Evolutionary conservation across 805 yeast species (phyloP), one percentile per base, ranked within the genome.

Genomic region (Monosporozyma servazzii): DNA sequence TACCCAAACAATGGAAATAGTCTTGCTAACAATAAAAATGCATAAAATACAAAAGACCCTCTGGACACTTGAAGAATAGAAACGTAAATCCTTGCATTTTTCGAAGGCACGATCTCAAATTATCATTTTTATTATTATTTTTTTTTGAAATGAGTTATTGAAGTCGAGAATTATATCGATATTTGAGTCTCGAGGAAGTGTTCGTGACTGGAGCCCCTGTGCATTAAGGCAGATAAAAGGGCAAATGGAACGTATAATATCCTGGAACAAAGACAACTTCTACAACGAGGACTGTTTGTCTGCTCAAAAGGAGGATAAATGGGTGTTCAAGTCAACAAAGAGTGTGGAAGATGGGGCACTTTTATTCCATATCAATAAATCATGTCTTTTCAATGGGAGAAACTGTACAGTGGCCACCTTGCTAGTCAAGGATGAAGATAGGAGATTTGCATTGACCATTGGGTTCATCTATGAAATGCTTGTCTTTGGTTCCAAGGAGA

Each of bases 341-440:
- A 20, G 23, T 5, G 44, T 40, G 13, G 44, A 40, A 11, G 27
- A 40, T 21, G 44, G 44, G 15, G 11, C 29, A 23, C 21, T 40
- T 10, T 40, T 40, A 8, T 40, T 40, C 29, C 44, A 40, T 13
- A 40, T 40, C 29, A 21, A 40, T 21, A 45, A 45, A n/a, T 45
- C 48, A 21, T 45, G 41, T 9, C 39, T 45, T 33, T 45, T 45
- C 31, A 21, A 21, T 21, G 39, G 27, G 31, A 45, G 17, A 27
- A 45, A 23, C 11, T 45, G 48, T 21, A 45, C 48, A 62, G 48
- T 45, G 39, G 37, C 36, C 11, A 27, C 33, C 3, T 7, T 43
- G 17, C 6, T 43, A 7, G 33, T 7, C 17, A n/a, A 25, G 7
- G 20, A 27, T 27, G 45, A 27, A 17, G 45, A 43, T 17, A 27